Conservation (phyloP, 2,329 filamentous ascomycete species). For the Zymoseptoria tritici region DNA sequence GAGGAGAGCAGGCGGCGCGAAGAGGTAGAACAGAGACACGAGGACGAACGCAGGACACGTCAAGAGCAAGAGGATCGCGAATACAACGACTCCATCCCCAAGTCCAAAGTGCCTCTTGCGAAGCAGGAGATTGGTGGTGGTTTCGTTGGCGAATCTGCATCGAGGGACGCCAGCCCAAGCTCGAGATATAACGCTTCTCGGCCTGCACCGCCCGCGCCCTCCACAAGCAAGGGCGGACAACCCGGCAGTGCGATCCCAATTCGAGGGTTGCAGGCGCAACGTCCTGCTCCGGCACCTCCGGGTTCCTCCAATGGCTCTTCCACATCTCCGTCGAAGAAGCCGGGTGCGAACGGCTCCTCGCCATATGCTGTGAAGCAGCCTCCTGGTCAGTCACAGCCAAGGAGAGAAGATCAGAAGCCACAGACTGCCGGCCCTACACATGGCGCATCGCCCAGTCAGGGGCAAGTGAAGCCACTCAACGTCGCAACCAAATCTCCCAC, state of each 20-base stretch:
- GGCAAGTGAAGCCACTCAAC: slow-evolving; percentile 46
- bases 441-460: slow-evolving; percentile 13
- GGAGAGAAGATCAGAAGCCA: slow-evolving; percentile 19
- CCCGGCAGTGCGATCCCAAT: slow-evolving; percentile 22
- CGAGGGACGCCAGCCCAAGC: slow-evolving; percentile 38
- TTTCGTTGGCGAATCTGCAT: slow-evolving; percentile 42
- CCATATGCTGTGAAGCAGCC: slow-evolving; percentile 25
- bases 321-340: slow-evolving; percentile 20
- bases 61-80: slow-evolving; percentile 64
- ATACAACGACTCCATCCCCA: slow-evolving; percentile 83
- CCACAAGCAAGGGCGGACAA: slow-evolving; percentile 22
- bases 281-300: slow-evolving; percentile 36
- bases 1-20: slow-evolving; percentile 37
- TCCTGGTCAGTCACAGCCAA: slow-evolving; percentile 13
- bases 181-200: slow-evolving; percentile 76
- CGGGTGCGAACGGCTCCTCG: slow-evolving; percentile 20
- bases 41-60: slow-evolving; percentile 39
- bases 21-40: slow-evolving; percentile 33
- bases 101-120: slow-evolving; percentile 69
- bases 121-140: slow-evolving; percentile 84
- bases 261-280: slow-evolving; percentile 59
- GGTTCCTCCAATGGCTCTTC: slow-evolving; percentile 24
- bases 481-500: slow-evolving; percentile 42
- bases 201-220: slow-evolving; percentile 55
- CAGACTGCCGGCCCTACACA: slow-evolving; percentile 26